Percentiles rank a stretch among this genome's conserved stretches.
Evolutionary conservation across 2,329 filamentous ascomycete genomes (phyloP).

Genomic region (Bertia moriformis): DNA sequence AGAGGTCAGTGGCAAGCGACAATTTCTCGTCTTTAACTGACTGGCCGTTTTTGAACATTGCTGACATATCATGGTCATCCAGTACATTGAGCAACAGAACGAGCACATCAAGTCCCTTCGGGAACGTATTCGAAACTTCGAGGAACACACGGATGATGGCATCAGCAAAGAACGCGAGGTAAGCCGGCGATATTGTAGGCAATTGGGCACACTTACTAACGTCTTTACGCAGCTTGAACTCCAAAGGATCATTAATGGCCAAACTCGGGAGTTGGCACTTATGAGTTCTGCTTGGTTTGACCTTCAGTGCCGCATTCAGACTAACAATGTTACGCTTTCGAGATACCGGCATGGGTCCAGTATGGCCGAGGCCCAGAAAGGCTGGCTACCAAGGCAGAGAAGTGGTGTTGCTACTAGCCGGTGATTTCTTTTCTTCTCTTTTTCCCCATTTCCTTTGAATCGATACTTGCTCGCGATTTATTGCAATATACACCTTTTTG

Average conservation of each 20-base stretch:
- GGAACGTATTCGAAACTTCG: constrained; percentile 20
- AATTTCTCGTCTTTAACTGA: constrained; percentile 3
- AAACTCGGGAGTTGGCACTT: constrained; percentile 24
- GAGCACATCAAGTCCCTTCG: constrained; percentile 23
- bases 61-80: no score
- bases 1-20: constrained; percentile 18
- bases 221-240: constrained; percentile 17
- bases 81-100: constrained; percentile 25
- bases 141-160: constrained; percentile 16
- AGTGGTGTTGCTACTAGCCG: constrained; percentile 20
- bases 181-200: no score
- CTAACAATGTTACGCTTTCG: constrained; percentile 22
- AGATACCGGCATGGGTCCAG: constrained; percentile 17
- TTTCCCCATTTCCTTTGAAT: not conserved
- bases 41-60: no score
- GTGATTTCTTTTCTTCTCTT: not conserved
- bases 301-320: constrained; percentile 25
- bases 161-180: constrained; percentile 23
- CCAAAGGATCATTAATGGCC: constrained; percentile 20
- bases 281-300: constrained; percentile 30
- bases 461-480: not conserved
- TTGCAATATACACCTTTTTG: not conserved
- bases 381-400: constrained; percentile 27
- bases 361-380: constrained; percentile 19
- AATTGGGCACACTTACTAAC: constrained; percentile 6